Evolutionary conservation across 306 rosid species (phyloP).

Genomic region (Vicia villosa): DNA sequence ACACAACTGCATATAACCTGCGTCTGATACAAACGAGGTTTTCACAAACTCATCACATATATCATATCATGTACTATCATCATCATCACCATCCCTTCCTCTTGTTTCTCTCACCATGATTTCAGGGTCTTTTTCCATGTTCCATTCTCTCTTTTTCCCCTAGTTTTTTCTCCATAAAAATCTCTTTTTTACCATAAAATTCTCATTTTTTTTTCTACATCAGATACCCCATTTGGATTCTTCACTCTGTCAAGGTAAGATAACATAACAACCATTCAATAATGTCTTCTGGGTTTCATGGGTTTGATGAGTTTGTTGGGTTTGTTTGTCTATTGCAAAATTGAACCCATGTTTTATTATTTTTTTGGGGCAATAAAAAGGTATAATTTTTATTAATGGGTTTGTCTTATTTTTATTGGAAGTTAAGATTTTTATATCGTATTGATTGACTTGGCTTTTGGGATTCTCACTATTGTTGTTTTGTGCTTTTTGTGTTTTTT

Average conservation of each 20-base stretch:
- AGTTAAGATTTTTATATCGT: slow-evolving; percentile 29
- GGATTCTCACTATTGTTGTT: slow-evolving; percentile 43
- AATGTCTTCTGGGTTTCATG: slow-evolving; percentile 21
- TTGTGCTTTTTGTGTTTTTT: slow-evolving; percentile 20
- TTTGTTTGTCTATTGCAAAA: slow-evolving; percentile 9
- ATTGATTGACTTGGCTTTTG: slow-evolving; percentile 45
- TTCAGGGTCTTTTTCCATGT: slow-evolving; percentile 47
- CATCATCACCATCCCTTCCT: slow-evolving; percentile 9
- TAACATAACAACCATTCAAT: neutral
- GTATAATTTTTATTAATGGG: slow-evolving; percentile 16
- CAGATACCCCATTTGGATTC: slow-evolving; percentile 39
- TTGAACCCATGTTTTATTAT: neutral
- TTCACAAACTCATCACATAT: neutral
- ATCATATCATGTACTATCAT: slow-evolving; percentile 19
- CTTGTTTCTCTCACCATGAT: slow-evolving; percentile 47
- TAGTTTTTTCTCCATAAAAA: slow-evolving; percentile 36
- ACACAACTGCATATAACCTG: slow-evolving; percentile 23
- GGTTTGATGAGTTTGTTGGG: neutral
- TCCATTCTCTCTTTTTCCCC: slow-evolving; percentile 25
- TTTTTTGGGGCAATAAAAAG: neutral
- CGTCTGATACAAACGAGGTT: slow-evolving; percentile 31
- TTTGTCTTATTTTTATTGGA: slow-evolving; percentile 30
- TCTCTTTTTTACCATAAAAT: slow-evolving; percentile 22
- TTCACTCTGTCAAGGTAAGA: slow-evolving; percentile 49
- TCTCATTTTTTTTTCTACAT: slow-evolving; percentile 16